Percentiles rank a stretch among this genome's conserved stretches.
phyloP scores from a whole-genome alignment of 2,329 filamentous ascomycete genomes.

The Trichoderma harzianum region DNA sequence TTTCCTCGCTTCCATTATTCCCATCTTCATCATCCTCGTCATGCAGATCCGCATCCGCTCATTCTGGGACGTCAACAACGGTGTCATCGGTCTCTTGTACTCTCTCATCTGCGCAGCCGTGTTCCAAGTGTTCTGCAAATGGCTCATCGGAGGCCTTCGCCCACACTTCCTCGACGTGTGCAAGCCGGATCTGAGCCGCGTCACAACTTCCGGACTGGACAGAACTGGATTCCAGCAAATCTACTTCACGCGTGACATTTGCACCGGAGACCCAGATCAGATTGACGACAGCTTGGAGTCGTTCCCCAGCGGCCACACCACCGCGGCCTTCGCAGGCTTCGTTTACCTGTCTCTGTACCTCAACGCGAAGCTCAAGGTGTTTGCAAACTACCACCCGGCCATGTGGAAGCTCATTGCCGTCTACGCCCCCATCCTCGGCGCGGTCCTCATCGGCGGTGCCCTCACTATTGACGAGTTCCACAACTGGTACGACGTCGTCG shows the following conservation, averaged over 20 bases:
- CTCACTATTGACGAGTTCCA: constrained; percentile 72
- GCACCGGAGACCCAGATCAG: constrained; percentile 60
- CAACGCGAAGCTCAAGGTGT: constrained; percentile 76
- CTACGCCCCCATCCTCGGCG: constrained; percentile 65
- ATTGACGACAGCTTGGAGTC: constrained; percentile 69
- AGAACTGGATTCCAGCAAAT: constrained; percentile 53
- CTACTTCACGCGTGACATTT: constrained; percentile 68
- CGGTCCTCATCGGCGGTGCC: constrained; percentile 64
- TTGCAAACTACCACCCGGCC: constrained; percentile 66
- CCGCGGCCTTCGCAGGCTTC: constrained; percentile 69
- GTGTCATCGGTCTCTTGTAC: constrained; percentile 65
- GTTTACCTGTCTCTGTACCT: constrained; percentile 70
- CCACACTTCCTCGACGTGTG: constrained; percentile 70
- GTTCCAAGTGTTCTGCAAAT: constrained; percentile 74
- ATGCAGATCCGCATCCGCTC: constrained; percentile 66
- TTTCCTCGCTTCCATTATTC: constrained; percentile 60
- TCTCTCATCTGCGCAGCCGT: constrained; percentile 67
- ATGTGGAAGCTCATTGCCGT: constrained; percentile 69
- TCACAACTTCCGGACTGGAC: constrained; percentile 38
- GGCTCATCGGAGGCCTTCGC: constrained; percentile 69
- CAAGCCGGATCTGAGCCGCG: constrained; percentile 46
- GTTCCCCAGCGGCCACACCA: constrained; percentile 71
- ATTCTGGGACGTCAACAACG: constrained; percentile 71
- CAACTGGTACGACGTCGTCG: constrained; percentile 72
- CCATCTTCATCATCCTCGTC: constrained; percentile 61